A percentile compares a stretch with the other conserved stretches of the same genome.
Evolutionary conservation across 139 green algal species (phyloP).

Genomic region (Haematococcus sp.): DNA sequence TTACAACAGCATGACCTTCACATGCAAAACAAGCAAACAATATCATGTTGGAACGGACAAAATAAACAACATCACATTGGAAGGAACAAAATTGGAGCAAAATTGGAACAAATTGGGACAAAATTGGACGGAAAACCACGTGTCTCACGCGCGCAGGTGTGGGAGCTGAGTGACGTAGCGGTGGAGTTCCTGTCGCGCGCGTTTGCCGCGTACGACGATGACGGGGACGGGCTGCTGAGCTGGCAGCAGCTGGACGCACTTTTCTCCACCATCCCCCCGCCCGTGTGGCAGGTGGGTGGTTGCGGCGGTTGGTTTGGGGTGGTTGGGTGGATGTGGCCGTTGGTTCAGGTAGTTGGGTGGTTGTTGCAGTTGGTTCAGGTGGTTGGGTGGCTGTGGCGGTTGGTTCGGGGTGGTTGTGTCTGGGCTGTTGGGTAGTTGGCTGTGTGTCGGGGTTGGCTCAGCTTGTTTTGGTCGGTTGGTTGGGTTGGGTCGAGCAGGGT

Average conservation of each 20-base stretch:
- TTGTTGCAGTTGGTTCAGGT: conserved; percentile 5
- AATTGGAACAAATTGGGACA: no score
- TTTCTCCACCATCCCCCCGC: conserved; percentile 56
- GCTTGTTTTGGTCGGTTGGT: no score
- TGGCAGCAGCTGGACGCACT: conserved; percentile 53
- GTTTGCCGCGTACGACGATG: conserved; percentile 55
- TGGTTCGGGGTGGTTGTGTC: no score
- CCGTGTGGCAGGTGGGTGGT: conserved; percentile 27
- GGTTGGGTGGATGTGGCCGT: neutral
- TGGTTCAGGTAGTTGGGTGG: neutral
- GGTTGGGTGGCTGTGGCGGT: neutral
- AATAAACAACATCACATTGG: no score
- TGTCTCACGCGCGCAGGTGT: conserved; percentile 36
- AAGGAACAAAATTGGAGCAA: no score
- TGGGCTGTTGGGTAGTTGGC: no score
- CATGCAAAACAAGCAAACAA: no score
- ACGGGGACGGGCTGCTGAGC: conserved; percentile 56
- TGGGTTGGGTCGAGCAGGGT: no score
- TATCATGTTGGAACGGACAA: no score
- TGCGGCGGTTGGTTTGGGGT: neutral
- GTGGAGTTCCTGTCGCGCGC: conserved; percentile 52
- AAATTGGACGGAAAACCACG: no score
- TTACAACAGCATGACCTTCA: no score
- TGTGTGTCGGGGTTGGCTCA: no score
- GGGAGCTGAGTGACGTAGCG: conserved; percentile 58